Conservation (phyloP, 345 rosid genomes). For the Moringa oleifera region DNA sequence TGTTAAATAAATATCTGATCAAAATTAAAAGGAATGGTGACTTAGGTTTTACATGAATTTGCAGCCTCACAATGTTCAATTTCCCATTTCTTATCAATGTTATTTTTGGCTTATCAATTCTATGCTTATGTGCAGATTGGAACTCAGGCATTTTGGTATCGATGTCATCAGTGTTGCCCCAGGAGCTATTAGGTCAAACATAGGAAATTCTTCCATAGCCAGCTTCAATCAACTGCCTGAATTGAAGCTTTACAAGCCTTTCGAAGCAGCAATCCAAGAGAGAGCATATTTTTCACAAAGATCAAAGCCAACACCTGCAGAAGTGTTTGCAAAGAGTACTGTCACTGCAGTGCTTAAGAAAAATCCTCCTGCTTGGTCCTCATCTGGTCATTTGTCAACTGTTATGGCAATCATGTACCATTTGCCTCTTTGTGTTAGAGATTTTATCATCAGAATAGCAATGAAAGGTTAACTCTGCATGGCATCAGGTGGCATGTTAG, state of each 20-base stretch:
- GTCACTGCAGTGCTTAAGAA: conserved; percentile 50
- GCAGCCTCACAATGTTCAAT: too few relatives aligned
- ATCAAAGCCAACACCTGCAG: conserved; percentile 52
- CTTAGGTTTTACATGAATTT: too few relatives aligned
- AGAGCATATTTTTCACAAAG: conserved; percentile 49
- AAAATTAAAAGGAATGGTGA: too few relatives aligned
- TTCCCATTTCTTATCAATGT: too few relatives aligned
- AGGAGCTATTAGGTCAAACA: conserved; percentile 78
- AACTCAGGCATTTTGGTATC: conserved; percentile 69
- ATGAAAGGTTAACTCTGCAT: too few relatives aligned
- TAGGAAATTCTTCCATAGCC: conserved; percentile 53
- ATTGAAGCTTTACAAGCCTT: conserved; percentile 72
- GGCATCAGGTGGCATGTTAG: too few relatives aligned
- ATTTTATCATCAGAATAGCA: conserved; percentile 8
- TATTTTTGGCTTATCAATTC: too few relatives aligned
- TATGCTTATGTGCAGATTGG: conserved; percentile 45
- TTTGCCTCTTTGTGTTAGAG: conserved; percentile 57
- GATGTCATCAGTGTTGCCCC: conserved; percentile 72
- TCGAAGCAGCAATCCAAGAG: conserved; percentile 37
- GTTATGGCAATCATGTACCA: conserved; percentile 48
- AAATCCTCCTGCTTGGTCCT: conserved; percentile 80
- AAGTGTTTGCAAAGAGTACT: conserved; percentile 63
- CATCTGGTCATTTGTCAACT: conserved; percentile 58
- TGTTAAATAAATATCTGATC: too few relatives aligned
- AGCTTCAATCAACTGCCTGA: conserved; percentile 66